phyloP scores from a whole-genome alignment of 2,329 filamentous ascomycete genomes.

The Botrytis squamosa region DNA sequence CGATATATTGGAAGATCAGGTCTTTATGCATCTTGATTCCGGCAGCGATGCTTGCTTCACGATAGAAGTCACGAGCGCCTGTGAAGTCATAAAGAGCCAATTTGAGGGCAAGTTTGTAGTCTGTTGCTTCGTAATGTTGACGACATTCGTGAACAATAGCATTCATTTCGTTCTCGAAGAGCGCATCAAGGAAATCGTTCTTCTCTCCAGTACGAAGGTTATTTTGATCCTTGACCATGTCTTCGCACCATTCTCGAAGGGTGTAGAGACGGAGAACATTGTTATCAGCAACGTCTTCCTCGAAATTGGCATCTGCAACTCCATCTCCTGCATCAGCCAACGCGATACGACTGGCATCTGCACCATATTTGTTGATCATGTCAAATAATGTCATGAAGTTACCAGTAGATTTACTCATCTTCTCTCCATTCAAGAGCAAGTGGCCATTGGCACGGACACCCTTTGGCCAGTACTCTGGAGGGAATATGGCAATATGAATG shows the following conservation, averaged over 20 bases:
- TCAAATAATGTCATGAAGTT: slow-evolving; percentile 94
- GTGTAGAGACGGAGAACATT: slow-evolving; percentile 82
- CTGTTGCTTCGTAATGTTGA: slow-evolving; percentile 73
- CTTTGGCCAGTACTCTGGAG: slow-evolving; percentile 82
- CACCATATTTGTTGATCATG: slow-evolving; percentile 86
- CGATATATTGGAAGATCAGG: slow-evolving; percentile 75
- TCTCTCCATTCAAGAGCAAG: slow-evolving; percentile 90
- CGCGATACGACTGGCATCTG: slow-evolving; percentile 86
- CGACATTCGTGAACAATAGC: slow-evolving; percentile 74
- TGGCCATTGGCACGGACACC: slow-evolving; percentile 89
- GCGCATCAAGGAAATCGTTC: slow-evolving; percentile 77
- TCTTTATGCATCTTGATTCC: slow-evolving; percentile 85
- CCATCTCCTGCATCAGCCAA: slow-evolving; percentile 93
- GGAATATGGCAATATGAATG: slow-evolving; percentile 87
- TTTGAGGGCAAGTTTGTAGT: slow-evolving; percentile 86
- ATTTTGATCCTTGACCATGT: slow-evolving; percentile 68
- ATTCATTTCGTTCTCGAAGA: slow-evolving; percentile 95
- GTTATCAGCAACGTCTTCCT: slow-evolving; percentile 90
- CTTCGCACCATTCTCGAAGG: slow-evolving; percentile 89
- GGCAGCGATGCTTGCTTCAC: slow-evolving; percentile 73
- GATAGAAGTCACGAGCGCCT: slow-evolving; percentile 85
- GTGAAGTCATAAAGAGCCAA: slow-evolving; percentile 86
- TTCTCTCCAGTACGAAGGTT: slow-evolving; percentile 73
- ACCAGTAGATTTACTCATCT: slow-evolving; percentile 97
- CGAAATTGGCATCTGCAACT: slow-evolving; percentile 95